Conservation (phyloP, 2,329 filamentous ascomycete genomes). For the Scleromitrula shiraiana region DNA sequence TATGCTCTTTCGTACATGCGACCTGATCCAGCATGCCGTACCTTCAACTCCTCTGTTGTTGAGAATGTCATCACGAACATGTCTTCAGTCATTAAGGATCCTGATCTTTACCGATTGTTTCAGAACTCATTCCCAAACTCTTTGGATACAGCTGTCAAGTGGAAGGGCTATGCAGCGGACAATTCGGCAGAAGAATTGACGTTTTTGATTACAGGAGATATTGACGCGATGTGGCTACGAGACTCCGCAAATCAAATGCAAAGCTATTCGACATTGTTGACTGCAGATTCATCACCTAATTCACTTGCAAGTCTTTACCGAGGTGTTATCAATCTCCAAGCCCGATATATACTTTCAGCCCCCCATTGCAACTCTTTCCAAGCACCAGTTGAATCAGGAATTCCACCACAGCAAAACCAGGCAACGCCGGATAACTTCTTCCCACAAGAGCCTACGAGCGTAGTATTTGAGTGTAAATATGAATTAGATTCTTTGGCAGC, state of each 20-base stretch:
- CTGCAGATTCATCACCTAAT: conserved; percentile 42
- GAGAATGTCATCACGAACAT: conserved; percentile 69
- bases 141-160: conserved; percentile 63
- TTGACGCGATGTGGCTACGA: conserved; percentile 85
- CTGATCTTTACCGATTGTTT: conserved; percentile 65
- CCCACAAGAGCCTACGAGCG: conserved; percentile 60
- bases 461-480: conserved; percentile 94
- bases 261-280: conserved; percentile 56
- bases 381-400: conserved; percentile 66
- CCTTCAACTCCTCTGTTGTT: conserved; percentile 68
- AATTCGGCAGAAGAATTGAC: conserved; percentile 55
- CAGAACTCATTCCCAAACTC: conserved; percentile 69
- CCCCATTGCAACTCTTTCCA: conserved; percentile 92
- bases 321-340: conserved; percentile 64
- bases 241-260: conserved; percentile 74
- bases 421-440: conserved; percentile 54
- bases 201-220: conserved; percentile 50
- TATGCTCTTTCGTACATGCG: conserved; percentile 74
- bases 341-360: conserved; percentile 56
- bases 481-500: conserved; percentile 86
- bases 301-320: conserved; percentile 61
- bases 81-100: conserved; percentile 62
- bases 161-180: conserved; percentile 53
- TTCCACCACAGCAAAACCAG: conserved; percentile 49
- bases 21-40: conserved; percentile 67